A percentile compares a stretch with the other conserved stretches of the same genome.
Conservation (phyloP, 169 alveolate species). For the Blepharisma undulans region DNA sequence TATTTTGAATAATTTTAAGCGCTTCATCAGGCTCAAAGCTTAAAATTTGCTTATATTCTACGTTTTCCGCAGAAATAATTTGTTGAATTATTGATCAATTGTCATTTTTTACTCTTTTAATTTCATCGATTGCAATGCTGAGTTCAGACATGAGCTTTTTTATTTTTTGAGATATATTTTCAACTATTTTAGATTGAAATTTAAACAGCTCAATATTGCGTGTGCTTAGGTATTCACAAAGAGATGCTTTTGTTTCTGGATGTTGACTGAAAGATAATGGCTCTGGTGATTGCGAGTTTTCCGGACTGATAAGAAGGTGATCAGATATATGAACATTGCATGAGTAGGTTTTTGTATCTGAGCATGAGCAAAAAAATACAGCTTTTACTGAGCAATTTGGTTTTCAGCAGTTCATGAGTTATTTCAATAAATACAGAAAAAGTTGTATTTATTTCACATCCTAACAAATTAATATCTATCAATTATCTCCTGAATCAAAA, state of each 20-base stretch:
- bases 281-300: neutral
- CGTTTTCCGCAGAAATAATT: neutral
- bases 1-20: neutral
- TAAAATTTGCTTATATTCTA: neutral
- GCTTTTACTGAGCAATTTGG: no score
- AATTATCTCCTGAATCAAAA: no score
- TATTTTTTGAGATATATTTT: neutral
- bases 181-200: neutral
- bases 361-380: no score
- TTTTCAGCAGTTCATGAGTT: no score
- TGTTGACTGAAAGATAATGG: neutral
- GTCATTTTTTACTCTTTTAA: neutral
- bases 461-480: no score
- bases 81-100: no score
- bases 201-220: neutral
- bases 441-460: no score
- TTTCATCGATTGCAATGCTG: neutral
- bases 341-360: no score
- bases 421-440: no score
- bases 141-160: neutral
- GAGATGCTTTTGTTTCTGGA: neutral
- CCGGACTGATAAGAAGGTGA: neutral
- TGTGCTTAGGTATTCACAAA: neutral
- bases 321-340: neutral
- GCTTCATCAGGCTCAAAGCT: neutral